Evolutionary conservation across 2,329 filamentous ascomycete species (phyloP), one percentile per base, ranked within the genome.

Genomic region (Metarhizium guizhouense): DNA sequence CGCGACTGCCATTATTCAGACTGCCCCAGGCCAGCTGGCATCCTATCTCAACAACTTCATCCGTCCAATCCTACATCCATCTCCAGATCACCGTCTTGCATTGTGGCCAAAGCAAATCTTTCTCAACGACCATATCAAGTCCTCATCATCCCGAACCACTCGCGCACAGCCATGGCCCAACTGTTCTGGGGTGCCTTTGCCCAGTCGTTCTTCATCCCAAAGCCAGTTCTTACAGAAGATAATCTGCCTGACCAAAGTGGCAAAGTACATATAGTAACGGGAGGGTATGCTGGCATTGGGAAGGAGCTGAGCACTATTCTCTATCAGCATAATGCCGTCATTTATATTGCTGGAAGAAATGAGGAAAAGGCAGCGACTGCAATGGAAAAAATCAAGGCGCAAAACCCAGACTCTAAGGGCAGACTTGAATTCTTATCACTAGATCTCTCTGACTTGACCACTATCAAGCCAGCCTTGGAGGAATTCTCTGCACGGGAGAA

Each of bases 341-440:
- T 84, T n/a, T 84, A 82, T 64, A 64, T 82, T 30, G 79, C 79
- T 4, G 74, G 74, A 3, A 77, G 81, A 34, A 74, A 67, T 3
- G 62, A 70, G 38, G 64, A 71, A n/a, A 78, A 78, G 58, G 77
- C 70, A 13, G 64, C 66, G 3, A 58, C 64, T 0, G 77, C 78
- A 43, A 77, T 84, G 49, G 63, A 67, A 4, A 58, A 65, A 5
- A 76, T 83, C 60, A 67, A 72, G 55, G 54, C 65, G 30, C 59
- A 64, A 3, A 57, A 64, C 14, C 71, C 74, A 1, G 59, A 62
- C 38, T 75, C 67, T 2, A 67, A 65, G 3, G 76, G 76, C 40
- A 64, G 61, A 0, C 59, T 80, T 11, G 68, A 69, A 40, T 76
- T 75, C 54, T 63, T 81, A 16, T 61, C 68, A n/a, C 65, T 82